These are phyloP conservation scores for Westerdykella ornata DNA, from an alignment of 2,329 filamentous ascomycete species.

Conservation along the genomic window DNA sequence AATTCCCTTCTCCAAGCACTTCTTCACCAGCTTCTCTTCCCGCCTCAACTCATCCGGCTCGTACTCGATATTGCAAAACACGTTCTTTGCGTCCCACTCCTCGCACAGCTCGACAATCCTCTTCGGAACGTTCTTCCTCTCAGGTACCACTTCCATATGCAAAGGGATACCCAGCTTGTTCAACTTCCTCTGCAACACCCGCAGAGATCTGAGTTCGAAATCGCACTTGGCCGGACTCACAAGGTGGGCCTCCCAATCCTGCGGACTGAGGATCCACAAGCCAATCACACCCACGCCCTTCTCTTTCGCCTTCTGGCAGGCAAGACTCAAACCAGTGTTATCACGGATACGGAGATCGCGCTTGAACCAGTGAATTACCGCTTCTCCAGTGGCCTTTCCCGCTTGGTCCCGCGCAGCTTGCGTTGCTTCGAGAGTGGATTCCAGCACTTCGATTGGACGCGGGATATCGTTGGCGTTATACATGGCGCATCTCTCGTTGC, in stretches of 20 bases:
- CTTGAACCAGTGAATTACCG: slow-evolving; percentile 88
- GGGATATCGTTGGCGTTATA: slow-evolving; percentile 66
- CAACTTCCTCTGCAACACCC: slow-evolving; percentile 59
- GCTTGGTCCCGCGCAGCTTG: slow-evolving; percentile 48
- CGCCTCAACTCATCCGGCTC: slow-evolving; percentile 83
- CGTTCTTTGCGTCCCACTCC: slow-evolving; percentile 65
- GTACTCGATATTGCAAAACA: slow-evolving; percentile 83
- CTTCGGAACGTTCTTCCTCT: slow-evolving; percentile 55
- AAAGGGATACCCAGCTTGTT: slow-evolving; percentile 68
- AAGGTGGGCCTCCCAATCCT: slow-evolving; percentile 78
- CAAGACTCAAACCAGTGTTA: slow-evolving; percentile 64
- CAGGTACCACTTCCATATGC: slow-evolving; percentile 63
- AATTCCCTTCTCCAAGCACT: slow-evolving; percentile 57
- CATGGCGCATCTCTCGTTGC: slow-evolving; percentile 64
- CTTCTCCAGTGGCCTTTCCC: slow-evolving; percentile 42
- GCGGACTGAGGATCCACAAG: slow-evolving; percentile 72
- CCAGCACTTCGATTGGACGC: slow-evolving; percentile 65
- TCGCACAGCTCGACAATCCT: slow-evolving; percentile 60
- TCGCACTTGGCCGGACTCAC: slow-evolving; percentile 68
- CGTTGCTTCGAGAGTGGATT: slow-evolving; percentile 57
- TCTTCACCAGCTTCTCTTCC: slow-evolving; percentile 60
- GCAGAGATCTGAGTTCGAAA: slow-evolving; percentile 68
- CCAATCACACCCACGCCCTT: slow-evolving; percentile 65
- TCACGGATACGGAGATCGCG: slow-evolving; percentile 67
- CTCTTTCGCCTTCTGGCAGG: slow-evolving; percentile 59